A percentile compares a stretch with the other conserved stretches of the same genome.
Evolutionary conservation across 2,329 filamentous ascomycete genomes (phyloP).

Genomic region (Teratosphaeria viscida): DNA sequence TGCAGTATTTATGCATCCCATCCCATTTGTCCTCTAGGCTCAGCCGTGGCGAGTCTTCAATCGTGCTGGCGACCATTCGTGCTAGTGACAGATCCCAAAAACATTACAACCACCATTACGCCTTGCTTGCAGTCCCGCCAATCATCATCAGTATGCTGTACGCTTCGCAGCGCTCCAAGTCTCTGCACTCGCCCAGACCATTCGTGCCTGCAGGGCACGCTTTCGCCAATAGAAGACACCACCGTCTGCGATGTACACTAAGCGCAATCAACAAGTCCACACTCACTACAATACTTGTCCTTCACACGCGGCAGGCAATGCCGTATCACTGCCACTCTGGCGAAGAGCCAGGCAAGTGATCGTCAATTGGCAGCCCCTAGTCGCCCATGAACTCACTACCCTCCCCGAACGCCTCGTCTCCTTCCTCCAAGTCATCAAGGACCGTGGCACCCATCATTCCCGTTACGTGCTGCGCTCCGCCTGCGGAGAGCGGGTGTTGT

Average conservation of each 20-base stretch:
- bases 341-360: not conserved
- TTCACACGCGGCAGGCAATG: not conserved
- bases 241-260: not conserved
- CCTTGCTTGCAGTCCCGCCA: not conserved
- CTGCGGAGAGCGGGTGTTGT: not conserved
- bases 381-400: constrained; percentile 34
- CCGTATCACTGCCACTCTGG: not conserved
- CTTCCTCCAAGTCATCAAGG: constrained; percentile 26
- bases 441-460: constrained; percentile 29
- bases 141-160: not conserved
- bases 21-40: not conserved
- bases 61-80: not conserved
- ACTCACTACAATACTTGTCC: not conserved
- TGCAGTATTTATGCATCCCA: not conserved
- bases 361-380: constrained; percentile 1
- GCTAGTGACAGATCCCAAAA: not conserved
- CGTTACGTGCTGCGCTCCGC: constrained; percentile 25
- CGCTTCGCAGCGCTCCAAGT: not conserved
- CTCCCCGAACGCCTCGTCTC: constrained; percentile 35
- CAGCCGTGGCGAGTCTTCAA: not conserved
- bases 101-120: not conserved
- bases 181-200: not conserved
- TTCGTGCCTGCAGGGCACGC: not conserved
- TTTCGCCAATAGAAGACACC: not conserved
- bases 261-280: not conserved